These are phyloP conservation scores for Candida coquimbonensis DNA, from an alignment of 805 yeast genomes.

Conservation along the genomic window DNA sequence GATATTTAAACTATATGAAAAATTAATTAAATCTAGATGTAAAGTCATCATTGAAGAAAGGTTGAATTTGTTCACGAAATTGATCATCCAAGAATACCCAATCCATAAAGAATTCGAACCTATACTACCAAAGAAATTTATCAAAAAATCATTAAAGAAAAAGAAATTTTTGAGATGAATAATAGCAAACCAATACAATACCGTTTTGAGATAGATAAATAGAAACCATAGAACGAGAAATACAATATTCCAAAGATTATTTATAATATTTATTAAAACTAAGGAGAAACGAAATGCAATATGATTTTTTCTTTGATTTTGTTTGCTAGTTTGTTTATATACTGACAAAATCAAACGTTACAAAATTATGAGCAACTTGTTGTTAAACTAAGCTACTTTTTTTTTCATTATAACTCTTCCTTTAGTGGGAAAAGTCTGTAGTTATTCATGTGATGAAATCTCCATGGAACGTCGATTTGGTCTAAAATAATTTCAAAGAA, in stretches of 20 bases:
- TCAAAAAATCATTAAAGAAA: background rate
- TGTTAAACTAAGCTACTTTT: background rate
- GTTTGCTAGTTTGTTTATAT: no score
- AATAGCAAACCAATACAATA: background rate
- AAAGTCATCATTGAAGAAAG: constrained; percentile 14
- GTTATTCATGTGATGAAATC: constrained; percentile 39
- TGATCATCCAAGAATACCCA: constrained; percentile 2
- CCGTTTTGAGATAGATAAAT: background rate
- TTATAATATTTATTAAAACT: background rate
- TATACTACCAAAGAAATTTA: background rate
- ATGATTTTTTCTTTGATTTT: background rate
- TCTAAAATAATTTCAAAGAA: constrained; percentile 56
- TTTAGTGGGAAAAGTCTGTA: constrained; percentile 20
- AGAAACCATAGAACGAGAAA: no score
- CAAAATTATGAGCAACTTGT: background rate
- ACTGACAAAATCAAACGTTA: background rate
- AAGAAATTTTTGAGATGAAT: background rate
- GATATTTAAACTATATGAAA: constrained; percentile 7
- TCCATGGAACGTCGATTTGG: constrained; percentile 57
- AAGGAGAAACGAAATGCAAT: background rate
- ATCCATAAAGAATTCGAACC: no score
- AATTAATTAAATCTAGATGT: constrained; percentile 8
- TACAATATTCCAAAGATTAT: background rate
- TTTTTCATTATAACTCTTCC: background rate
- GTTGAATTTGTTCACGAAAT: constrained; percentile 11